These are phyloP conservation scores for Gelatoporia subvermispora DNA, from an alignment of 768 basidiomycete genomes.

Conservation along the genomic window DNA sequence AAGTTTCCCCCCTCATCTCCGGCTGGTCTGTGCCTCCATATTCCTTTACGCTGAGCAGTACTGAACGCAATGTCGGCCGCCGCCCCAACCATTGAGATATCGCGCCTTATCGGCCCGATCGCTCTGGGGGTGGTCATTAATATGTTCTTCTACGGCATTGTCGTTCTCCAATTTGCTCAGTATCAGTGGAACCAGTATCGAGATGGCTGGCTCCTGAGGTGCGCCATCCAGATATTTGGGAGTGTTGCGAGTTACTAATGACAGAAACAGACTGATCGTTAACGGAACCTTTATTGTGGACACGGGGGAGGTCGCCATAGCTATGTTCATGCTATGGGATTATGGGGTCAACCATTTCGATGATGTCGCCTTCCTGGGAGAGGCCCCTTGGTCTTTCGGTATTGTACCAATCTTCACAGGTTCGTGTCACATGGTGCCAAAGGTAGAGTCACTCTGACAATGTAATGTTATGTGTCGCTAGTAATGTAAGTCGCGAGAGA, in stretches of 20 bases:
- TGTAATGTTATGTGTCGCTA: no score
- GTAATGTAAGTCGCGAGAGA: no score
- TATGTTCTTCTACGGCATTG: conserved; percentile 4
- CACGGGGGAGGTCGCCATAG: not conserved
- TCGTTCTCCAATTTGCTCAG: conserved; percentile 3
- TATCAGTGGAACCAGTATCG: not conserved
- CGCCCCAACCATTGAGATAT: not conserved
- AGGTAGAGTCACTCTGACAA: no score
- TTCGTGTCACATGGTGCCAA: no score
- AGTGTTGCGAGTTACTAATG: not conserved
- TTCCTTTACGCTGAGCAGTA: no score
- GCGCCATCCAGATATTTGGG: not conserved
- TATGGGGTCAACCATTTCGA: conserved; percentile 1
- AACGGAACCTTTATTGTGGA: conserved; percentile 3
- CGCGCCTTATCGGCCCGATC: conserved; percentile 1
- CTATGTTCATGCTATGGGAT: conserved; percentile 1
- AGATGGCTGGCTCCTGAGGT: not conserved
- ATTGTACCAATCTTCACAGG: conserved; percentile 1
- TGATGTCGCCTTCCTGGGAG: not conserved
- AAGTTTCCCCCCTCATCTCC: no score
- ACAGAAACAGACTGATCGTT: not conserved
- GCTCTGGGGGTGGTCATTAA: conserved; percentile 3
- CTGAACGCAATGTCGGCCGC: no score
- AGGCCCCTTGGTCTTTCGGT: not conserved
- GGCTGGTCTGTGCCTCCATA: no score